Base-by-base conservation (phyloP, 805 yeast genomes). In the Geotrichum ghanense region DNA sequence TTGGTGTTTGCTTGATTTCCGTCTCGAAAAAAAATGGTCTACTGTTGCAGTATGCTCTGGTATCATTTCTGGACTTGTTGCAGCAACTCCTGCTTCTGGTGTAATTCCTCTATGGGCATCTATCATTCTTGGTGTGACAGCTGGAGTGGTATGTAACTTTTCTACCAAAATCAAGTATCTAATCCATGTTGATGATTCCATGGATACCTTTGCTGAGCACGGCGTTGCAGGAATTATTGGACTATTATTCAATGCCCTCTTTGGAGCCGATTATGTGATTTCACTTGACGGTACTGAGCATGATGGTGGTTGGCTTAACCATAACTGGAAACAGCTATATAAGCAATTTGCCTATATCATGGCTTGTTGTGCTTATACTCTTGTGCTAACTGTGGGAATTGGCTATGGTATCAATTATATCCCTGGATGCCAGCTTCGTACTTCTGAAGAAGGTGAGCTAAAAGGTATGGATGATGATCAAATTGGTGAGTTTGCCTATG, bases 401-500 rank as follows among this genome's bases (percentile, higher is more conserved):
- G 85, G 95, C 59, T 74, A 76, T 53, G 79, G 76, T 39, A 72
- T 88, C 45, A 71, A 90, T 66, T 74, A 72, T 52, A 81, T 87
- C 24, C 98, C 97, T 4, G 89, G 88, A 14, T 74, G 86, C 56
- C 72, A 80, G 45, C 70, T 92, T 57, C 75, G 97, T 60, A 87
- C 87, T 3, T 73, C 78, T 51, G 94, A 84, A 63, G 80, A 81
- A 26, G 95, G 82, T 20, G 98, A 90, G 64, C 85, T 81, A 52
- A 70, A 72, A 25, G 98, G 98, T 48, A 76, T 89, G 69, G 98
- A 90, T 64, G 97, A 89, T 64, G 95, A 87, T 66, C 96, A 90
- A 68, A 85, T 90, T 55, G 98, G 97, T 45, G 98, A 90, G 67
- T 90, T 89, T 67, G 97, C 97, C n/a, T 90, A 90, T 64, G 97